Base-by-base conservation (phyloP, 1,284 basidiomycete genomes). In the Rhodotorula sp. region DNA sequence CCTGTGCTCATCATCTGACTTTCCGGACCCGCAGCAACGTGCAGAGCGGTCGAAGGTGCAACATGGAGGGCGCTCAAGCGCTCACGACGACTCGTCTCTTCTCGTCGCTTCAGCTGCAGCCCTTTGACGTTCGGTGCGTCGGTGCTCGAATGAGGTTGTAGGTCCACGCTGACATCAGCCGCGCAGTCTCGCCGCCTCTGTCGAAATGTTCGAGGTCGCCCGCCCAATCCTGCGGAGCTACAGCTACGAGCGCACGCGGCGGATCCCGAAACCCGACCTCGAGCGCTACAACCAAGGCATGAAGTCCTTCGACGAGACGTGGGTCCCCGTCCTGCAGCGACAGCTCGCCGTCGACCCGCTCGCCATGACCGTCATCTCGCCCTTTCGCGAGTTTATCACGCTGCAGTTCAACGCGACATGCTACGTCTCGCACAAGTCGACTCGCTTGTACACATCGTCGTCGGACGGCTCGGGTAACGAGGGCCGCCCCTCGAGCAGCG, bases 121-220 rank as follows among this genome's bases (percentile, higher is more conserved):
- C 75, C 17, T 74, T 71, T 63, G 75, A 77, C 46, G 67, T 72
- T 10, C 71, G 74, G 69, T 70, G 16, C 23, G 62, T 62, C 12
- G 17, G 8, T 8, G 16, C 8, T 41, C 42, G n/a, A 1, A 10
- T 1, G 9, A 14, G 44, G 16, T 12, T 7, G 9, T 42, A 10
- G 41, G 23, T 23, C 4, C 10, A 23, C 44, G 34, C 45, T 52
- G 19, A 25, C 53, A 44, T n/a, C 19, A 12, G 12, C 0, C 19
- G 52, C 42, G 14, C 64, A 73, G 73, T 2, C 73, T 77, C 55
- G 75, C 75, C 54, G 73, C 75, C 2, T 71, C 64, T 13, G 75
- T 77, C 64, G 75, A 77, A 63, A 77, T 77, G 75, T 75, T 71
- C 45, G 75, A 77, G n/a, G 61, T 77, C 17, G 75, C 75, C 1